Conservation (phyloP, 2,329 filamentous ascomycete genomes). For the Calonectria leucothoes region DNA sequence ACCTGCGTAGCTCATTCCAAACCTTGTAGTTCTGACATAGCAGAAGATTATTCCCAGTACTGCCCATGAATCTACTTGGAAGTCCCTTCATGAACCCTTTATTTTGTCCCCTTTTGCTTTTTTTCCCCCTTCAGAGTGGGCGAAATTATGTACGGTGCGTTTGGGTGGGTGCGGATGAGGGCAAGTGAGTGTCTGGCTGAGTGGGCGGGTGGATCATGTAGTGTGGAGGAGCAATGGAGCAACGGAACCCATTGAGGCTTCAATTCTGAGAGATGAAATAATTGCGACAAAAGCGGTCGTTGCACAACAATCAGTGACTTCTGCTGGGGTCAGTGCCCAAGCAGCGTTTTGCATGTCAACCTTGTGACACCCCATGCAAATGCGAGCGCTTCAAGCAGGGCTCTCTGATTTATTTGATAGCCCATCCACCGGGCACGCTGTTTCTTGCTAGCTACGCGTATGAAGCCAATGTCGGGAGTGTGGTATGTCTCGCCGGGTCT, state of each 20-base stretch:
- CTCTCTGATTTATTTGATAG: neutral
- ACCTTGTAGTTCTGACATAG: neutral
- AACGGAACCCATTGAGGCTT: conserved; percentile 16
- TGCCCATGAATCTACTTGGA: neutral
- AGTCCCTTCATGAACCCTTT: neutral
- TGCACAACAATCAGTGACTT: conserved; percentile 3
- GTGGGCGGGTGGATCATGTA: conserved; percentile 11
- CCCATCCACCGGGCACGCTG: neutral
- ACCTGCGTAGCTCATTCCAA: neutral
- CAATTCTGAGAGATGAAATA: conserved; percentile 6
- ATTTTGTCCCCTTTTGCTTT: neutral
- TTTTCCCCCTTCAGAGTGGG: neutral
- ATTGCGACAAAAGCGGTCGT: neutral
- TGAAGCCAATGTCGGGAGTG: neutral
- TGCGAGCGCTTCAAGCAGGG: neutral
- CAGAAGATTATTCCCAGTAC: neutral
- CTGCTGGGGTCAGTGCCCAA: neutral
- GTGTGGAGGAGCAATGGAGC: conserved; percentile 20
- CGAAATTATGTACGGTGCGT: neutral
- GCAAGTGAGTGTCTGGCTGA: neutral
- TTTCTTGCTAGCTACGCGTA: neutral
- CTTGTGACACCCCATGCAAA: neutral
- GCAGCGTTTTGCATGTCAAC: neutral
- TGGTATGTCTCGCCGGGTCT: neutral
- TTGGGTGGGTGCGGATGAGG: conserved; percentile 1